A percentile compares a stretch with the other conserved stretches of the same genome.
These are phyloP conservation scores for Sporothrix dimorphospora DNA, from an alignment of 2,329 filamentous ascomycete genomes.

Conservation along the genomic window DNA sequence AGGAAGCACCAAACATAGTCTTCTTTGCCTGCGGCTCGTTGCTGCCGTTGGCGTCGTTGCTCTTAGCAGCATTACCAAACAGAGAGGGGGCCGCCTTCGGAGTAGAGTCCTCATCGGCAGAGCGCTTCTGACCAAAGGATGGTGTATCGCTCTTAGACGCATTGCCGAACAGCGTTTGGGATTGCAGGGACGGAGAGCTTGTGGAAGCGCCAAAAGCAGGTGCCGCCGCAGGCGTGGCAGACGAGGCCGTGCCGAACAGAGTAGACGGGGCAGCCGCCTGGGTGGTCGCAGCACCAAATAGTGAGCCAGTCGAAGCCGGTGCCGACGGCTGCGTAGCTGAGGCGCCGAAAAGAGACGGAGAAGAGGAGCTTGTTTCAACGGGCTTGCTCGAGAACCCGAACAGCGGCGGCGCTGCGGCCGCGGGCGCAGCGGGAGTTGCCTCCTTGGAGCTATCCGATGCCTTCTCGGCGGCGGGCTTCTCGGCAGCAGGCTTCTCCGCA, in stretches of 20 bases:
- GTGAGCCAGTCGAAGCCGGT: background rate
- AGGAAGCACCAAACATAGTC: slow-evolving; percentile 35
- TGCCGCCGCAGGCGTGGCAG: background rate
- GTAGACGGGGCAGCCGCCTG: slow-evolving; percentile 1
- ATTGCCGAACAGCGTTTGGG: slow-evolving; percentile 47
- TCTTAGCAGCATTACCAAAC: slow-evolving; percentile 32
- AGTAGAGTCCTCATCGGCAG: slow-evolving; percentile 22
- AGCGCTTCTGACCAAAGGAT: slow-evolving; percentile 22
- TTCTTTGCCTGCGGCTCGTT: slow-evolving; percentile 36
- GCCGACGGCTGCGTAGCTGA: background rate
- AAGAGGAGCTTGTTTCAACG: slow-evolving; percentile 15
- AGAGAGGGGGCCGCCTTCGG: slow-evolving; percentile 22
- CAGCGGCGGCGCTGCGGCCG: slow-evolving; percentile 6
- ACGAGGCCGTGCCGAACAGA: slow-evolving; percentile 18
- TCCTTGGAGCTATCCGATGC: background rate
- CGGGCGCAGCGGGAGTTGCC: background rate
- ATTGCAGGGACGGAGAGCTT: slow-evolving; percentile 34
- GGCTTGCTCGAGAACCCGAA: slow-evolving; percentile 27
- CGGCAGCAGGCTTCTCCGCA: background rate
- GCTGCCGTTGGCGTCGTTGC: slow-evolving; percentile 33
- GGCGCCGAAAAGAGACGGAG: slow-evolving; percentile 27
- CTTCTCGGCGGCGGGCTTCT: background rate
- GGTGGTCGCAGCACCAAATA: slow-evolving; percentile 9
- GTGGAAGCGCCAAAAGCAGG: slow-evolving; percentile 23
- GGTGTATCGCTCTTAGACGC: slow-evolving; percentile 37